Conservation (phyloP, 208 protist species). For the Herpetomonas tarakana region DNA sequence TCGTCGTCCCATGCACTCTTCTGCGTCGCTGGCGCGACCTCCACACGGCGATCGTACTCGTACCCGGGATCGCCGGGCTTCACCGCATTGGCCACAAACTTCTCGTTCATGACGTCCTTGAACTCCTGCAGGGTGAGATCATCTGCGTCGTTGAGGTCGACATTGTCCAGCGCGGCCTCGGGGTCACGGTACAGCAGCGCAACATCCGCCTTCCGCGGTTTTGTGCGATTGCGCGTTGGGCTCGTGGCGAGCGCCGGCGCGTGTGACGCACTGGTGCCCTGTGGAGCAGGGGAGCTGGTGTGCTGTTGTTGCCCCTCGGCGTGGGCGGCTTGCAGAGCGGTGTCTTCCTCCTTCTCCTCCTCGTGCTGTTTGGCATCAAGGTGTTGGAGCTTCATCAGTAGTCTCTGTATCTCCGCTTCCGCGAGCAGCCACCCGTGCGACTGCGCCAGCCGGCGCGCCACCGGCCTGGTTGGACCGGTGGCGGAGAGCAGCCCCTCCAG, state of each 20-base stretch:
- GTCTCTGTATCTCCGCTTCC: slow-evolving; percentile 53
- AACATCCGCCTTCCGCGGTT: slow-evolving; percentile 79
- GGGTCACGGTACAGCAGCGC: slow-evolving; percentile 87
- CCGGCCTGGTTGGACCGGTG: slow-evolving; percentile 28
- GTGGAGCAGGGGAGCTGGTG: no score
- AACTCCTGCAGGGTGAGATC: slow-evolving; percentile 86
- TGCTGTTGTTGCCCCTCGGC: no score
- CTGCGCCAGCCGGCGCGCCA: slow-evolving; percentile 47
- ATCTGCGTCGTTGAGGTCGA: slow-evolving; percentile 88
- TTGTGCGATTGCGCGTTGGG: not conserved
- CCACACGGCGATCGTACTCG: slow-evolving; percentile 84
- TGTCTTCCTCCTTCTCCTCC: not conserved
- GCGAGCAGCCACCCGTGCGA: slow-evolving; percentile 58
- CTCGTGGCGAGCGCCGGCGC: not conserved
- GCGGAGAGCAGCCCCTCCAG: slow-evolving; percentile 25
- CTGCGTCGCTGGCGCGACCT: slow-evolving; percentile 50
- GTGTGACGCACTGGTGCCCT: not conserved
- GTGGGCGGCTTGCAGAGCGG: not conserved
- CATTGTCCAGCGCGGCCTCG: slow-evolving; percentile 77
- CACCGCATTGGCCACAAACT: slow-evolving; percentile 63
- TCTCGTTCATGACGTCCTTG: slow-evolving; percentile 85
- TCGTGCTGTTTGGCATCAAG: slow-evolving; percentile 15
- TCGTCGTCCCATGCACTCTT: slow-evolving; percentile 89
- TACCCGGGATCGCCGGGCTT: slow-evolving; percentile 82
- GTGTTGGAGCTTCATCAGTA: slow-evolving; percentile 63